phyloP scores from a whole-genome alignment of 2,329 filamentous ascomycete species.

The Penicillium thymicola region DNA sequence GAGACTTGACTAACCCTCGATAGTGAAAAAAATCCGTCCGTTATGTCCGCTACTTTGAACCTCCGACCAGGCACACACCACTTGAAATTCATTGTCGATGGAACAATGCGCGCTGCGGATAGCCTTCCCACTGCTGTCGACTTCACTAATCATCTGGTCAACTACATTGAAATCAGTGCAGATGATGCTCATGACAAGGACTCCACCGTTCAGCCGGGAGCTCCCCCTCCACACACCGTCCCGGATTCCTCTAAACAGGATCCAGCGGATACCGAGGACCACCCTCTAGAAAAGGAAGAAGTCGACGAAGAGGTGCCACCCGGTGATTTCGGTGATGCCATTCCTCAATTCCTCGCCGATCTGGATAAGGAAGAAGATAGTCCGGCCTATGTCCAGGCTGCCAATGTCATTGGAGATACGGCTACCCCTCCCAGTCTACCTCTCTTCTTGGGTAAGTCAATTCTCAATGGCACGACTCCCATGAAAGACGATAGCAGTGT shows the following conservation, averaged over 20 bases:
- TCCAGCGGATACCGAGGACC: slow-evolving; percentile 26
- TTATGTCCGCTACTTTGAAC: slow-evolving; percentile 73
- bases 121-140: slow-evolving; percentile 92
- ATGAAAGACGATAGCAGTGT: slow-evolving; percentile 99
- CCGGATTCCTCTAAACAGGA: slow-evolving; percentile 41
- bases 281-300: slow-evolving; percentile 38
- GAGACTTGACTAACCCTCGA: slow-evolving; percentile 11
- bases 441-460: slow-evolving; percentile 88
- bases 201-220: slow-evolving; percentile 35
- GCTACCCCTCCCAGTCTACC: slow-evolving; percentile 80
- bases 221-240: slow-evolving; percentile 45
- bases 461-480: slow-evolving; percentile 83
- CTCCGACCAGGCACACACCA: slow-evolving; percentile 94
- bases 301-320: slow-evolving; percentile 56
- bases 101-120: slow-evolving; percentile 84
- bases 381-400: slow-evolving; percentile 68
- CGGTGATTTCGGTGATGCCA: slow-evolving; percentile 64
- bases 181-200: slow-evolving; percentile 57
- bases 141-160: slow-evolving; percentile 96
- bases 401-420: slow-evolving; percentile 71
- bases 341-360: slow-evolving; percentile 83
- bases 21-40: slow-evolving; percentile 50
- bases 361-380: slow-evolving; percentile 79
- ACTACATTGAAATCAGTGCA: slow-evolving; percentile 91
- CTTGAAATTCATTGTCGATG: slow-evolving; percentile 92